A percentile compares a stretch with the other conserved stretches of the same genome.
Conservation (phyloP, 2,329 filamentous ascomycete genomes). For the Beauveria bassiana region DNA sequence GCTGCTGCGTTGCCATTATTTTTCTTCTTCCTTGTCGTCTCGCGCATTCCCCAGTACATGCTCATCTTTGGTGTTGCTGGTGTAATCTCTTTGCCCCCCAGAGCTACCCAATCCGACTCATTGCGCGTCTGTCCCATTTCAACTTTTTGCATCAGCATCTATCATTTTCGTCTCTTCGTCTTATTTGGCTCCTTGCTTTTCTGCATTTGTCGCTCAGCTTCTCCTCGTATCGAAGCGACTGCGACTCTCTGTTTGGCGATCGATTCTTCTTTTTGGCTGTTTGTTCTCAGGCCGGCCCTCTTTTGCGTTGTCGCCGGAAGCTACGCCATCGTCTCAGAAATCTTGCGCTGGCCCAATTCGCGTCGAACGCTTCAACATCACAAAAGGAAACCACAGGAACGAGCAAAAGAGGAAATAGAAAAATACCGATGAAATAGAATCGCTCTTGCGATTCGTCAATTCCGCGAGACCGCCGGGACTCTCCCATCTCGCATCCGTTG, state of each 20-base stretch:
- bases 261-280: background rate
- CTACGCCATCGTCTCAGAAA: background rate
- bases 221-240: background rate
- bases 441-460: background rate
- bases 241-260: background rate
- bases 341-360: background rate
- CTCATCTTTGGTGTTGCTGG: slow-evolving; percentile 2
- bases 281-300: slow-evolving; percentile 6
- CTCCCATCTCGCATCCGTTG: background rate
- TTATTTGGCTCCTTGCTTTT: background rate
- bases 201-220: background rate
- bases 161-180: background rate
- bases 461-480: background rate
- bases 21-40: background rate
- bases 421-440: background rate
- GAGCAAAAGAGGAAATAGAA: background rate
- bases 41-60: background rate
- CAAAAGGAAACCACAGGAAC: background rate
- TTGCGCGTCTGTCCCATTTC: background rate
- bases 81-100: slow-evolving; percentile 8
- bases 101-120: background rate
- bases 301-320: background rate
- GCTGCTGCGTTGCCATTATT: background rate
- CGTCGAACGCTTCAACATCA: background rate
- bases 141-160: background rate